Conservation (phyloP, 768 basidiomycete species). For the Neoboletus subvelutipes region DNA sequence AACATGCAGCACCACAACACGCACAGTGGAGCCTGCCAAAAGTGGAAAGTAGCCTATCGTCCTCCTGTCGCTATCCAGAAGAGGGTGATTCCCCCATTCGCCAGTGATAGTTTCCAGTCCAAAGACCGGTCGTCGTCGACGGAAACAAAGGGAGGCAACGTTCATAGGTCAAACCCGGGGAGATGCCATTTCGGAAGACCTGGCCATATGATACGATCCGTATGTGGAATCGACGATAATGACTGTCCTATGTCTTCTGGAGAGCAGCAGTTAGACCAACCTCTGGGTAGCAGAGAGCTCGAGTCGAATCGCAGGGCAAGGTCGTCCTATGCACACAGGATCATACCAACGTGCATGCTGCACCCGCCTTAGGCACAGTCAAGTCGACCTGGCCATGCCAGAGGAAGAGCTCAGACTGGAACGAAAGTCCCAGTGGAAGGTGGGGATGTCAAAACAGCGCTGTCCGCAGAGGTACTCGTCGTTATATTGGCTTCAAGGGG, state of each 20-base stretch:
- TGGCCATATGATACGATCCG: not conserved
- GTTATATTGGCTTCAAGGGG: conserved; percentile 8
- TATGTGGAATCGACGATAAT: not conserved
- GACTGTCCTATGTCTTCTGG: not conserved
- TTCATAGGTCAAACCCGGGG: not conserved
- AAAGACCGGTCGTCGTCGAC: not conserved
- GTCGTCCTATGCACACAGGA: too few relatives aligned
- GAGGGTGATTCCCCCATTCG: not conserved
- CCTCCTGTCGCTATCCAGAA: not conserved
- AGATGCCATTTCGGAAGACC: not conserved
- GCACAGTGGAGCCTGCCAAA: not conserved
- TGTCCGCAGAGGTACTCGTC: too few relatives aligned
- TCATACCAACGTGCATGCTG: too few relatives aligned
- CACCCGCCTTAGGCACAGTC: not conserved
- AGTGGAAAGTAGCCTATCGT: not conserved
- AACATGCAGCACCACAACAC: not conserved
- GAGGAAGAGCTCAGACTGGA: not conserved
- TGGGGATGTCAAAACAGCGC: not conserved
- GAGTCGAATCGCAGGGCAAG: not conserved
- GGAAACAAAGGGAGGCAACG: not conserved
- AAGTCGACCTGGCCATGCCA: not conserved
- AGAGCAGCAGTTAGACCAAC: not conserved
- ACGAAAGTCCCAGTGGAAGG: not conserved
- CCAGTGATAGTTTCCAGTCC: not conserved
- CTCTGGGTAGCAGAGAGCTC: not conserved